Conservation (phyloP, 1,139 yeast genomes). For the Geotrichum reessii region DNA sequence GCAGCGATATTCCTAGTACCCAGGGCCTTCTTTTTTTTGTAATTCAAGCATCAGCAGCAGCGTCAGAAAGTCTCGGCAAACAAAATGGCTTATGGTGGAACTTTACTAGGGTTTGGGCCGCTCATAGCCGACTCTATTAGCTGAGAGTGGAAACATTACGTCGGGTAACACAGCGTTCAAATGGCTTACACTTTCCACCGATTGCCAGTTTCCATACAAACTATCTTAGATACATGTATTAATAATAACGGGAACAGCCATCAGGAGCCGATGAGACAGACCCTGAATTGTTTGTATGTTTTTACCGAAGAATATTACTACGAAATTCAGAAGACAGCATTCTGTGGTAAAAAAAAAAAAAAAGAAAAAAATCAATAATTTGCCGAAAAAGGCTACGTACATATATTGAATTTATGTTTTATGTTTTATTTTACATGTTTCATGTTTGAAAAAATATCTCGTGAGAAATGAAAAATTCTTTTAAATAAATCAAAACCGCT, state of each 20-base stretch:
- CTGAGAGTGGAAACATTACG: background rate
- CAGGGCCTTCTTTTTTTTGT: background rate
- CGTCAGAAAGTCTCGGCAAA: background rate
- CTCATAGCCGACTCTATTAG: slow-evolving; percentile 5
- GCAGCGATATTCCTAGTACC: no score
- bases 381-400: no score
- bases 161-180: background rate
- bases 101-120: slow-evolving; percentile 1
- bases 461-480: no score
- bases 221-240: background rate
- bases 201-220: background rate
- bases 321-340: background rate
- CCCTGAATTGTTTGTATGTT: background rate
- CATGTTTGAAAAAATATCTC: no score
- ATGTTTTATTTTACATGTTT: no score
- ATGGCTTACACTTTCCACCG: background rate
- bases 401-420: no score
- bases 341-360: no score
- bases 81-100: slow-evolving; percentile 9
- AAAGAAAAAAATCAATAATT: no score
- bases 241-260: background rate
- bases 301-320: background rate
- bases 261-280: background rate
- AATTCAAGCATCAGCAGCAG: background rate
- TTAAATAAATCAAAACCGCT: no score